phyloP scores from a whole-genome alignment of 176 grass and related monocot genomes.

The Raddia guianensis region DNA sequence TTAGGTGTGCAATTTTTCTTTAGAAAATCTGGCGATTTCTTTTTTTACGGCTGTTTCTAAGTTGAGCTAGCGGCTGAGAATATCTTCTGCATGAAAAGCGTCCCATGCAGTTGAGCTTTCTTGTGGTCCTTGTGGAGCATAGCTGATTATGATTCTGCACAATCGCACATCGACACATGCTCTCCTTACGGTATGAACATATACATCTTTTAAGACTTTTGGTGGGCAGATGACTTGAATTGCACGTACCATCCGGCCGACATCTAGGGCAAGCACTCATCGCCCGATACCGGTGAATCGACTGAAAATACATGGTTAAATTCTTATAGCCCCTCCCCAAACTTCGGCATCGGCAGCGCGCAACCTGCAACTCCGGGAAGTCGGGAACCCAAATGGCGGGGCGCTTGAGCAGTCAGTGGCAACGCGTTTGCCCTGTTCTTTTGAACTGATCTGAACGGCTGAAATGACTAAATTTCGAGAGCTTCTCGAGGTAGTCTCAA shows the following conservation, averaged over 20 bases:
- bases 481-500: no score
- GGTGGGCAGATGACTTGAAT: neutral
- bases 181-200: neutral
- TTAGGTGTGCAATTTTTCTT: neutral
- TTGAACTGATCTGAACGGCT: no score
- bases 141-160: neutral
- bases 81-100: conserved; percentile 1
- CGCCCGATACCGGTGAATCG: neutral
- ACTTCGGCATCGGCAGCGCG: no score
- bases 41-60: neutral
- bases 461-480: no score
- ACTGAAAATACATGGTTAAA: neutral
- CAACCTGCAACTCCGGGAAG: no score
- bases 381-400: no score
- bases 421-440: no score
- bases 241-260: neutral
- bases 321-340: no score
- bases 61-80: neutral
- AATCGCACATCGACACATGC: neutral
- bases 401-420: no score
- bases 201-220: neutral
- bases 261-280: neutral
- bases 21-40: neutral
- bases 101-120: neutral
- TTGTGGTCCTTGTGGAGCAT: neutral